Percentiles rank a stretch among this genome's conserved stretches.
phyloP scores from a whole-genome alignment of 2,329 filamentous ascomycete species.

The Aspergillus nomiae region DNA sequence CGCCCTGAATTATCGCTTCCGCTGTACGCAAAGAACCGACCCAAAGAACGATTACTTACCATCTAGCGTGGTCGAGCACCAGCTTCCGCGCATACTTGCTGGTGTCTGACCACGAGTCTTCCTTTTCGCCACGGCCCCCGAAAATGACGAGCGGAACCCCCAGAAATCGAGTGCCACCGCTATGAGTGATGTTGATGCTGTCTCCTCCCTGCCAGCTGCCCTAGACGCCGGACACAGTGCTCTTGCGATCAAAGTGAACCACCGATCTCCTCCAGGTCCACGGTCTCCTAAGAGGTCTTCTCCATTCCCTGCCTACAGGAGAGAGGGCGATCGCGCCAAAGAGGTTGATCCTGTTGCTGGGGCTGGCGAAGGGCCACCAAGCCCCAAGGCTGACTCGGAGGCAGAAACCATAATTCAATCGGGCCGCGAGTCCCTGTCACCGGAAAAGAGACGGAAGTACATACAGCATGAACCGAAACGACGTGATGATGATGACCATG shows the following conservation, averaged over 20 bases:
- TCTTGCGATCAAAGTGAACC: constrained; percentile 36
- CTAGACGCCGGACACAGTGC: constrained; percentile 36
- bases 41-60: background rate
- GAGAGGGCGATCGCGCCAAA: constrained; percentile 27
- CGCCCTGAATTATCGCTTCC: background rate
- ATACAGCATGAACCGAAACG: constrained; percentile 41
- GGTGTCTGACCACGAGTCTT: constrained; percentile 34
- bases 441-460: constrained; percentile 48
- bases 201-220: constrained; percentile 41
- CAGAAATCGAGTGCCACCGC: constrained; percentile 45
- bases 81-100: constrained; percentile 36
- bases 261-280: constrained; percentile 25
- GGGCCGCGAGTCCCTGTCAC: constrained; percentile 47
- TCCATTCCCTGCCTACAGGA: constrained; percentile 21
- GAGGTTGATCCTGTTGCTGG: constrained; percentile 27
- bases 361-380: constrained; percentile 38
- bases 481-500: constrained; percentile 27
- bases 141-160: constrained; percentile 48
- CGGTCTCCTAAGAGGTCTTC: constrained; percentile 25
- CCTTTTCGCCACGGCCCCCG: constrained; percentile 40
- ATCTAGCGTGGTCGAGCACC: constrained; percentile 31
- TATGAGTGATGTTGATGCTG: constrained; percentile 51
- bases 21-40: background rate
- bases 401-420: constrained; percentile 54
- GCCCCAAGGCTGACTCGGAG: constrained; percentile 50